Evolutionary conservation across 768 basidiomycete genomes (phyloP).

Genomic region (Suillus lakei): DNA sequence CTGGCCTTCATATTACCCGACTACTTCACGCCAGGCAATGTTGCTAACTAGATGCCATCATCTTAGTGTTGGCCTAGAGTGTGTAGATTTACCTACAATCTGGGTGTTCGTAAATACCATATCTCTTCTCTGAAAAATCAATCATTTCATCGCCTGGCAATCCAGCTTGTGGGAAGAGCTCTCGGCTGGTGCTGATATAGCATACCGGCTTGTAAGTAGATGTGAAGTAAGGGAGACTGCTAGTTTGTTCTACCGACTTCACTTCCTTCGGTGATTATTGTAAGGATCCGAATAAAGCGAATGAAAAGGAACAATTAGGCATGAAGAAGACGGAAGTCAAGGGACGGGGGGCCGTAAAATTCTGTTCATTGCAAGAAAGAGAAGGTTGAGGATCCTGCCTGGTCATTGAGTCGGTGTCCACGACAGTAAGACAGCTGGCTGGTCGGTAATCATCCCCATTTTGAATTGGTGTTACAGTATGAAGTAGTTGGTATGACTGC

Average conservation of each 20-base stretch:
- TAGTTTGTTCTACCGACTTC: neutral
- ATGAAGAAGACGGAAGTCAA: neutral
- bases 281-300: neutral
- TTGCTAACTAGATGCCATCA: slow-evolving; percentile 11
- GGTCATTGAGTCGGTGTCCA: neutral
- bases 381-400: neutral
- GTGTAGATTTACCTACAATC: neutral
- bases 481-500: neutral
- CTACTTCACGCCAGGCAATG: slow-evolving; percentile 53
- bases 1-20: slow-evolving; percentile 78
- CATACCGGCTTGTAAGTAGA: neutral
- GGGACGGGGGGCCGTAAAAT: neutral
- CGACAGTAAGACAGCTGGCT: neutral
- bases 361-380: neutral
- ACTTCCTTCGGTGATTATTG: neutral
- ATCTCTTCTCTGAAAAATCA: neutral
- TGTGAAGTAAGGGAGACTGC: neutral
- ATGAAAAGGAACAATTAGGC: neutral
- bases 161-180: neutral
- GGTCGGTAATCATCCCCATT: neutral
- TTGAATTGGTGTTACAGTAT: neutral
- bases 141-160: neutral
- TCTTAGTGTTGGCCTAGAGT: neutral
- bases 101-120: neutral
- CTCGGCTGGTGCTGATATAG: neutral